These are phyloP conservation scores for Ilex aquifolium DNA, from an alignment of 257 asterid species.

Conservation along the genomic window DNA sequence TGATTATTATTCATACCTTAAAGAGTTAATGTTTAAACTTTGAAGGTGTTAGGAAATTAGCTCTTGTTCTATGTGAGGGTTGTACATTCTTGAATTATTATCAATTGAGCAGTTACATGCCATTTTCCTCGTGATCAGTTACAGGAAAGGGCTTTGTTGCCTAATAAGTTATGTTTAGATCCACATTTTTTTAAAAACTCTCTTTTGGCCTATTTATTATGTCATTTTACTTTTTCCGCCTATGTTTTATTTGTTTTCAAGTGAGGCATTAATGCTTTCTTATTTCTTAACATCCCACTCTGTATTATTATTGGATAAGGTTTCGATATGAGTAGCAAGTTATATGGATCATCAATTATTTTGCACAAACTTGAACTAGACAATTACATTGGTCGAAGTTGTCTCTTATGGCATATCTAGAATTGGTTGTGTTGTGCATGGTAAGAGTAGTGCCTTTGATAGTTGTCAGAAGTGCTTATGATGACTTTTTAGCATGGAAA, in stretches of 20 bases:
- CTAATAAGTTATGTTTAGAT: no score
- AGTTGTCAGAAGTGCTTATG: background rate
- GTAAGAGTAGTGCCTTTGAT: background rate
- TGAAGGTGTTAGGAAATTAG: no score
- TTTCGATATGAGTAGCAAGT: background rate
- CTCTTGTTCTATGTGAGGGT: constrained; percentile 36
- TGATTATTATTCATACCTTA: no score
- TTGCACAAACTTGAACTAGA: background rate
- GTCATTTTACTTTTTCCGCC: no score
- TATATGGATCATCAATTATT: no score
- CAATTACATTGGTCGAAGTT: background rate
- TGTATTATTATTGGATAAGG: background rate
- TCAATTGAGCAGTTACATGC: background rate
- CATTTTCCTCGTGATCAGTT: background rate
- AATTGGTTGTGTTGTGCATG: background rate
- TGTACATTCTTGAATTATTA: background rate
- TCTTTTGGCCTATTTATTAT: no score
- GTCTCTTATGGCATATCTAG: background rate
- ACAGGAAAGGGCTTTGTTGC: background rate
- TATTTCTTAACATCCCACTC: background rate
- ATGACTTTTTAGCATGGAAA: background rate
- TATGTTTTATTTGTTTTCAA: no score
- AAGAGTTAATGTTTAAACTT: no score
- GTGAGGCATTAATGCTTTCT: no score
- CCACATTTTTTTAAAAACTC: background rate